Evolutionary conservation across 441 rosid species (phyloP).

Genomic region (Euphorbia celastroides): DNA sequence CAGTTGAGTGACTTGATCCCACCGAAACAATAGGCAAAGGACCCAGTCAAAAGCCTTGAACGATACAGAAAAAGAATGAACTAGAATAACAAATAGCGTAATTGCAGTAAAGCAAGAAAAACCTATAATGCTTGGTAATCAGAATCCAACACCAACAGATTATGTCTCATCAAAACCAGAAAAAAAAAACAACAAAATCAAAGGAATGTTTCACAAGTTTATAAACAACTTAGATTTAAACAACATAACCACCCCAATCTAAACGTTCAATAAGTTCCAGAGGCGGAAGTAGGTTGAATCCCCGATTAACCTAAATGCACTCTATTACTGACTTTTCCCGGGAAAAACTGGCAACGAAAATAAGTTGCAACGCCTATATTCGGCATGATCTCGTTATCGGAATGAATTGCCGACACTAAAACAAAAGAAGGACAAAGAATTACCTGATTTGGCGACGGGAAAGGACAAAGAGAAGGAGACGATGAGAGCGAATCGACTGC

Average conservation of each 20-base stretch:
- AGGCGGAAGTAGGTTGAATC: background rate
- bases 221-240: background rate
- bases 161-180: background rate
- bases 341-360: background rate
- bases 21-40: constrained; percentile 17
- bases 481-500: background rate
- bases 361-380: background rate
- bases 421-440: background rate
- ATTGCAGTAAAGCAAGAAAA: background rate
- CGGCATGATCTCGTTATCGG: background rate
- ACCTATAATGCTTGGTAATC: background rate
- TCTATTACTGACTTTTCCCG: too few relatives aligned
- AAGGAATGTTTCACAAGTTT: background rate
- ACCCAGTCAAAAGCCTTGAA: background rate
- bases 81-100: background rate
- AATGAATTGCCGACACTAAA: background rate
- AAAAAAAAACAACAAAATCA: background rate
- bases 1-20: constrained; percentile 22
- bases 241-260: background rate
- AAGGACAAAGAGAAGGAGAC: background rate
- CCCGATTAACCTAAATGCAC: too few relatives aligned
- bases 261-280: background rate
- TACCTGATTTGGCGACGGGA: background rate
- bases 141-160: background rate
- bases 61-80: background rate